phyloP scores from a whole-genome alignment of 164 flowering plant genomes.

The Berberis thunbergii region DNA sequence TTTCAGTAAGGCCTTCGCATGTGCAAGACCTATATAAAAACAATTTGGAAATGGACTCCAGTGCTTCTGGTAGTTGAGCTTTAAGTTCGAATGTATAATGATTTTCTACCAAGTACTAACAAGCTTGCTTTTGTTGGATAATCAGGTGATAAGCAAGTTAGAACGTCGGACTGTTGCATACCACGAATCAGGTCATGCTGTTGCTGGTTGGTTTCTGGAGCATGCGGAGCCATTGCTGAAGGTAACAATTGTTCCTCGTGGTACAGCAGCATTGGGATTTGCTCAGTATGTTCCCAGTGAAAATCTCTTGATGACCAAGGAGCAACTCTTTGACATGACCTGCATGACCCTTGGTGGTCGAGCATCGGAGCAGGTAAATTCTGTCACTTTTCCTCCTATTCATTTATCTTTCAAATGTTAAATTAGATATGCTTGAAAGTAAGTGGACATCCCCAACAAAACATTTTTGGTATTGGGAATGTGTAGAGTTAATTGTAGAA shows the following conservation, averaged over 20 bases:
- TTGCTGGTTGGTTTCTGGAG: constrained; percentile 84
- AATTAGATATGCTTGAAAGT: neutral
- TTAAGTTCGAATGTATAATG: neutral
- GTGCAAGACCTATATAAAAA: too few relatives aligned
- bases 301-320: constrained; percentile 83
- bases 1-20: too few relatives aligned
- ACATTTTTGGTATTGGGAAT: too few relatives aligned
- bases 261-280: constrained; percentile 86
- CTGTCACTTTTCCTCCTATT: neutral
- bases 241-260: constrained; percentile 94
- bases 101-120: neutral
- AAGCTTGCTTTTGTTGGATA: neutral
- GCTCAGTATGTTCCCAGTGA: constrained; percentile 95
- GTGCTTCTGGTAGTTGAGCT: neutral
- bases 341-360: constrained; percentile 97
- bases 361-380: constrained; percentile 85
- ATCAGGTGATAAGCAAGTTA: constrained; percentile 51
- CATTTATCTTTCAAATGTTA: neutral
- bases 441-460: too few relatives aligned
- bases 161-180: constrained; percentile 85
- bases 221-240: constrained; percentile 86
- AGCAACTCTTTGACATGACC: constrained; percentile 91
- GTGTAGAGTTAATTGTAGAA: too few relatives aligned
- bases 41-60: too few relatives aligned
- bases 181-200: constrained; percentile 96